A percentile compares a stretch with the other conserved stretches of the same genome.
Evolutionary conservation across 1,284 basidiomycete species (phyloP).

Genomic region (Ustilago trichophora): DNA sequence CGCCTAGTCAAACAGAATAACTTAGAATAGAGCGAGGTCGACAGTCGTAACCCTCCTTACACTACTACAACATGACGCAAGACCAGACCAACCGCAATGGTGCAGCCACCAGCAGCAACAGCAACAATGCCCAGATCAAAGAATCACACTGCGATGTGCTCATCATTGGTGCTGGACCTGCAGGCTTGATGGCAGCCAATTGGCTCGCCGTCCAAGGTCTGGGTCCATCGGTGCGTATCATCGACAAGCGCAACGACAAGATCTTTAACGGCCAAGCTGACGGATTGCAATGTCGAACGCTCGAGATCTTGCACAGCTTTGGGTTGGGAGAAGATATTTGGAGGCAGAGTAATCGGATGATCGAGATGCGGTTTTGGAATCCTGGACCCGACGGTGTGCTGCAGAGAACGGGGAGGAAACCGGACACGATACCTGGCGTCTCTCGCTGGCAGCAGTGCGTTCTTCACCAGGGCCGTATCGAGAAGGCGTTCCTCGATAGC

Average conservation of each 20-base stretch:
- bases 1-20: no score
- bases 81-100: background rate
- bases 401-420: conserved; percentile 21
- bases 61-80: no score
- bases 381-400: conserved; percentile 25
- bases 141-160: conserved; percentile 69
- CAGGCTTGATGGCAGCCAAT: conserved; percentile 33
- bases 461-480: conserved; percentile 38
- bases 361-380: conserved; percentile 38
- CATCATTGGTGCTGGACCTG: conserved; percentile 66
- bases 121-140: no score
- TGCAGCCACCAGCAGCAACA: no score
- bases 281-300: conserved; percentile 31
- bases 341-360: conserved; percentile 40
- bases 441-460: conserved; percentile 41
- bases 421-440: conserved; percentile 32
- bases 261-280: conserved; percentile 41
- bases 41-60: no score
- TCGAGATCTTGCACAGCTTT: conserved; percentile 38
- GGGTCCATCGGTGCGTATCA: conserved; percentile 27
- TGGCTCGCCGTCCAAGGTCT: conserved; percentile 30
- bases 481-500: conserved; percentile 25
- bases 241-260: conserved; percentile 41
- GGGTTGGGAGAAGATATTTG: conserved; percentile 28
- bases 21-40: no score